These are phyloP conservation scores for Blastomyces percursus DNA, from an alignment of 2,329 filamentous ascomycete species.

Conservation along the genomic window DNA sequence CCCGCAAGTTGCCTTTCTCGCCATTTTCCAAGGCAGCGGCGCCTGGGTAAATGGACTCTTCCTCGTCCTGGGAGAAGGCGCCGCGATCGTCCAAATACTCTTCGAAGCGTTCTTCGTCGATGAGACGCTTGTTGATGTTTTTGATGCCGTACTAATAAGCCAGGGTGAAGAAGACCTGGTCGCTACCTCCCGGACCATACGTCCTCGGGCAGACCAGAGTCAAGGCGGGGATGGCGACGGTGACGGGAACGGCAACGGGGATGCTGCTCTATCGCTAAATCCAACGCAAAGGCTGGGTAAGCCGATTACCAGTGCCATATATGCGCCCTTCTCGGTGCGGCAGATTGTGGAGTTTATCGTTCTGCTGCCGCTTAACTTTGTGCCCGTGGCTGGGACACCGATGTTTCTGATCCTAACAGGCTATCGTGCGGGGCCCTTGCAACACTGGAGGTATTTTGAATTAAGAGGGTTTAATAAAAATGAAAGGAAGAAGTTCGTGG, in stretches of 20 bases:
- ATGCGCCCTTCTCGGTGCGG: slow-evolving; percentile 80
- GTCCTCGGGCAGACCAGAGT: slow-evolving; percentile 47
- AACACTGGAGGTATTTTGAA: slow-evolving; percentile 85
- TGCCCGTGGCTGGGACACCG: slow-evolving; percentile 71
- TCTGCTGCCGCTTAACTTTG: slow-evolving; percentile 72
- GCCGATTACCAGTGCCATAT: slow-evolving; percentile 63
- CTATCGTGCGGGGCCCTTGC: slow-evolving; percentile 72
- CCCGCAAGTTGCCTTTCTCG: slow-evolving; percentile 78
- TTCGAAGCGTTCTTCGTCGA: slow-evolving; percentile 78
- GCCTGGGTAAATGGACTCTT: slow-evolving; percentile 88
- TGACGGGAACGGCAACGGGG: slow-evolving; percentile 1
- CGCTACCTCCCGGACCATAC: slow-evolving; percentile 53
- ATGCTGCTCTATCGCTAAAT: slow-evolving; percentile 29
- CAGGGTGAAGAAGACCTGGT: slow-evolving; percentile 56
- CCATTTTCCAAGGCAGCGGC: slow-evolving; percentile 72
- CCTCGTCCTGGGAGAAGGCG: slow-evolving; percentile 61
- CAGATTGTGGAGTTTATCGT: slow-evolving; percentile 78
- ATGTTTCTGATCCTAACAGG: slow-evolving; percentile 83
- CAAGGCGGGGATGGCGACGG: slow-evolving; percentile 3
- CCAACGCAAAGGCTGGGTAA: slow-evolving; percentile 73
- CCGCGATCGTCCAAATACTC: slow-evolving; percentile 51
- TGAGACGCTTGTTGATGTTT: slow-evolving; percentile 66
- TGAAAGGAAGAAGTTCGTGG: slow-evolving; percentile 60
- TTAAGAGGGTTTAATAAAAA: slow-evolving; percentile 63
- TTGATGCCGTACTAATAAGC: slow-evolving; percentile 74